Conservation (phyloP, 495 filamentous ascomycete species). For the Aspergillus diversus region DNA sequence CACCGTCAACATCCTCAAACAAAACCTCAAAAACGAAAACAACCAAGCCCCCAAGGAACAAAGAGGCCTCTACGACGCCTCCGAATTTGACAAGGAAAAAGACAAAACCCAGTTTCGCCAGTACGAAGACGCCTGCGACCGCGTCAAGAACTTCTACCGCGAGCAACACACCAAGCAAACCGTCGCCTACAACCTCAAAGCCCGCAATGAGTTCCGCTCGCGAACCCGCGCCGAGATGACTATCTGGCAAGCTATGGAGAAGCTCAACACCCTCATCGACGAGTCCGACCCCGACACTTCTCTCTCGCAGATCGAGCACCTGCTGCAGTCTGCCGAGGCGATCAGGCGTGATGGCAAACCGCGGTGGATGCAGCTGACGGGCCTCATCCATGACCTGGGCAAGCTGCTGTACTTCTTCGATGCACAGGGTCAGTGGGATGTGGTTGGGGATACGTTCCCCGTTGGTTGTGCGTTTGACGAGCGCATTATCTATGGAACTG, state of each 20-base stretch:
- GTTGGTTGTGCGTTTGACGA: conserved; percentile 84
- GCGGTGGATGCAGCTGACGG: conserved; percentile 88
- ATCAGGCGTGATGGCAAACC: conserved; percentile 88
- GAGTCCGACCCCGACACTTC: conserved; percentile 86
- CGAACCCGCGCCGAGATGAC: conserved; percentile 73
- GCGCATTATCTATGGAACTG: conserved; percentile 72
- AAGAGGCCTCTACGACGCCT: conserved; percentile 60
- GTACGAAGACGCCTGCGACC: conserved; percentile 76
- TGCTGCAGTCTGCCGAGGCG: conserved; percentile 84
- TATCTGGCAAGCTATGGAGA: conserved; percentile 89
- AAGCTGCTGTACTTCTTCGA: conserved; percentile 87
- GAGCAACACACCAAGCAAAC: conserved; percentile 87
- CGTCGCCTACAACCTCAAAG: conserved; percentile 78
- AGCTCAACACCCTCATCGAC: conserved; percentile 85
- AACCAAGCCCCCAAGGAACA: conserved; percentile 35
- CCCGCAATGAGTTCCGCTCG: conserved; percentile 70
- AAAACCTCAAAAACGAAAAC: conserved; percentile 48
- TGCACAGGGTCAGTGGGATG: conserved; percentile 86
- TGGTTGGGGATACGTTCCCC: conserved; percentile 90
- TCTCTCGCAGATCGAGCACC: conserved; percentile 84
- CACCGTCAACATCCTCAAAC: conserved; percentile 77
- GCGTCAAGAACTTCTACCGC: conserved; percentile 80
- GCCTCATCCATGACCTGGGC: conserved; percentile 88
- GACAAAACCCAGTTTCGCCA: conserved; percentile 83
- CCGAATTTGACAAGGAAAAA: conserved; percentile 73